Evolutionary conservation across 768 basidiomycete species (phyloP).

Genomic region (Gloeostereum incarnatum): DNA sequence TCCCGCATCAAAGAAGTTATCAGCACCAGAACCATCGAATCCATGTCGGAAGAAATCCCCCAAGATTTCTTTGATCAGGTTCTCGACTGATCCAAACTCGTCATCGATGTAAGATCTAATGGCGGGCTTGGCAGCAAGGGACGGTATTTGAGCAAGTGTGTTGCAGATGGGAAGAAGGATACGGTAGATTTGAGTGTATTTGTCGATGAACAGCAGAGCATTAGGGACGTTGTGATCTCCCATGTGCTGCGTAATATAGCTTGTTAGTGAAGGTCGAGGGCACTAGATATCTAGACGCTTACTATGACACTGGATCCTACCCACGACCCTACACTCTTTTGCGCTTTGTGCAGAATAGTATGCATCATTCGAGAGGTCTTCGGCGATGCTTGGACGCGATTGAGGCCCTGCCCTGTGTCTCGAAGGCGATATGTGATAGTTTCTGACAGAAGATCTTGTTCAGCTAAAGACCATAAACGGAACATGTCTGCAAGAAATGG

Average conservation of each 20-base stretch:
- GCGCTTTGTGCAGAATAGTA: constrained; percentile 74
- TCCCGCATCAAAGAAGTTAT: constrained; percentile 85
- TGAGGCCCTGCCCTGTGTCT: constrained; percentile 87
- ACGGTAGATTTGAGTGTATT: constrained; percentile 88
- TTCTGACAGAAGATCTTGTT: constrained; percentile 75
- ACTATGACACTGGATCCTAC: constrained; percentile 82
- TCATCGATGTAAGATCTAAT: constrained; percentile 68
- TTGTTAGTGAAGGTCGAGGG: too few relatives aligned
- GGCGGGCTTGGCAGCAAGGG: constrained; percentile 58
- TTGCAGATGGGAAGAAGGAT: constrained; percentile 85
- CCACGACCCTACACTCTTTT: constrained; percentile 75
- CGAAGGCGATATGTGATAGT: constrained; percentile 68
- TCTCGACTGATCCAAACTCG: constrained; percentile 74
- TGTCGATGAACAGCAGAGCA: constrained; percentile 85
- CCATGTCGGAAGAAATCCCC: constrained; percentile 83
- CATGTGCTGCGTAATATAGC: too few relatives aligned
- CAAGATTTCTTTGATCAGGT: constrained; percentile 60
- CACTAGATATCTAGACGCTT: too few relatives aligned
- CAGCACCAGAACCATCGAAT: constrained; percentile 87
- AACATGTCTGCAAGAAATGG: constrained; percentile 63
- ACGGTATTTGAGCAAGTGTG: constrained; percentile 63
- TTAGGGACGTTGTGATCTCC: constrained; percentile 82
- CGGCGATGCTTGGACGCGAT: constrained; percentile 79
- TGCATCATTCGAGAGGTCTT: constrained; percentile 92
- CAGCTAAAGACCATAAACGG: constrained; percentile 74